Base-by-base conservation (phyloP, 495 filamentous ascomycete species). In the Massariosphaeria phaeospora region DNA sequence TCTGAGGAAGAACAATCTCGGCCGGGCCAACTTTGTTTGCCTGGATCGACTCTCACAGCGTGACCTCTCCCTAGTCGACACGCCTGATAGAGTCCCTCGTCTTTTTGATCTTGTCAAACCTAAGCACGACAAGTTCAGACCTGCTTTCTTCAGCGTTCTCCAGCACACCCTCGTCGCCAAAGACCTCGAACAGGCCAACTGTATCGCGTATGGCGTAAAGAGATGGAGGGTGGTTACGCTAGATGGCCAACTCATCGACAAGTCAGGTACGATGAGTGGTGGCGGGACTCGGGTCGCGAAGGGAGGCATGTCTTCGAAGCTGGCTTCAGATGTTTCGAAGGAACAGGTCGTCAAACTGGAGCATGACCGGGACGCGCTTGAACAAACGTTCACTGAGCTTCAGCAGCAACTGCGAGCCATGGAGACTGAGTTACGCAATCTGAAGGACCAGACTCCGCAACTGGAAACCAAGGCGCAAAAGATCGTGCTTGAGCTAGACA, bases 201-300 rank as follows among this genome's bases (percentile, higher is more conserved):
- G 91, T 20, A 95, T 98, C 55, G 94, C 93, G 20, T 97, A 96
- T 62, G 93, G 93, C 40, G 86, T 85, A 34, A 84, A 79, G 66
- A 76, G 94, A 59, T 97, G 93, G 91, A 81, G 93, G 61, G 94
- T 98, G 2, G 93, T 98, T 21, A 97, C 94, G 0, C 80, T 96
- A 24, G 86, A 91, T 62, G 93, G 93, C 17, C 89, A 96, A 64
- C 79, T 98, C 41, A 96, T 98, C 52, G 93, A 98, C 70, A 91
- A 89, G 60, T 95, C 89, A 1, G 93, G 93, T 73, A 97, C 93
- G 8, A 96, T 98, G 94, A 94, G 86, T 57, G 93, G 93, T 73
- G 93, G 93, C 75, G 93, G 93, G 35, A 89, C 78, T 30, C 88
- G 84, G 30, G 85, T 90, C 31, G 88, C 91, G 51, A 86, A 82